phyloP scores from a whole-genome alignment of 176 grass and related monocot species.

The Phragmites australis region DNA sequence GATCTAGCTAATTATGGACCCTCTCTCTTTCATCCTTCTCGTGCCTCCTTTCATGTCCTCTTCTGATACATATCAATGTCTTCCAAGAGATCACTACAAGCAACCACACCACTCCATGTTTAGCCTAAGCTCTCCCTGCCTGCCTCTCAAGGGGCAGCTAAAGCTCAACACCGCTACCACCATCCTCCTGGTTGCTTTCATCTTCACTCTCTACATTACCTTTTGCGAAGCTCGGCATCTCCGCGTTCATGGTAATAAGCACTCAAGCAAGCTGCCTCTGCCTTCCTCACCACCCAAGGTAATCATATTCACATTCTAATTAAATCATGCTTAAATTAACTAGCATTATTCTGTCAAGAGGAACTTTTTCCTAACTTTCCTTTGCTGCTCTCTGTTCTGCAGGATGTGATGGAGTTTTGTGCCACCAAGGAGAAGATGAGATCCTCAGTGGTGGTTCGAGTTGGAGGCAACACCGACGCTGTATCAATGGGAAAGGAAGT shows the following conservation, averaged over 20 bases:
- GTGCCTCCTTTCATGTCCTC: slow-evolving; percentile 14
- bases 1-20: slow-evolving; percentile 8
- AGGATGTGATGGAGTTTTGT: slow-evolving; percentile 30
- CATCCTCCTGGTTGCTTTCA: slow-evolving; percentile 40
- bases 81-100: slow-evolving; percentile 32
- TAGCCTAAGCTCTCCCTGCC: slow-evolving; percentile 30
- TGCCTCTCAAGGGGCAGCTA: slow-evolving; percentile 27
- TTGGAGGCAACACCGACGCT: background rate
- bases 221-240: slow-evolving; percentile 56
- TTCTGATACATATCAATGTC: slow-evolving; percentile 24
- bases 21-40: slow-evolving; percentile 21
- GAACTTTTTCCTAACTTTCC: background rate
- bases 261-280: slow-evolving; percentile 22
- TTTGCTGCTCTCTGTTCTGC: background rate
- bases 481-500: background rate
- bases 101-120: slow-evolving; percentile 37
- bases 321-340: background rate
- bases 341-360: background rate
- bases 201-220: slow-evolving; percentile 38
- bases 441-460: background rate
- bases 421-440: background rate
- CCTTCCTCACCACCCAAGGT: slow-evolving; percentile 44
- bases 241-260: slow-evolving; percentile 13
- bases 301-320: slow-evolving; percentile 7
- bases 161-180: slow-evolving; percentile 41